Evolutionary conservation across 2,329 filamentous ascomycete species (phyloP).

Genomic region (Elsinoe fawcettii): DNA sequence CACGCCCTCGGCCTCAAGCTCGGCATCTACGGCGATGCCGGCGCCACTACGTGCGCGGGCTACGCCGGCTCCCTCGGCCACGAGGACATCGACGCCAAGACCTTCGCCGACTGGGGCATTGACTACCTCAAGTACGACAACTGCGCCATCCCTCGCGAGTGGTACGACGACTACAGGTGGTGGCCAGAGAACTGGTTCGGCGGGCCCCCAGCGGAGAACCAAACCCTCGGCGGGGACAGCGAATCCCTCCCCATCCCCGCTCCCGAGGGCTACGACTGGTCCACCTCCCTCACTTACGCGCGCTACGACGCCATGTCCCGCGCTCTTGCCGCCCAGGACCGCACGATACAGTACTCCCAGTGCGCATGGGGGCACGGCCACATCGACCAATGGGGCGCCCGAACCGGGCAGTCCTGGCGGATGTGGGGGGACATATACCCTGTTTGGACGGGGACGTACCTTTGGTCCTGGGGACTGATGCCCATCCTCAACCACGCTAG

Average conservation of each 20-base stretch:
- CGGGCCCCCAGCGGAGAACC: neutral
- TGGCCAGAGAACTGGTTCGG: neutral
- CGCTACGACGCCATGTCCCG: conserved; percentile 18
- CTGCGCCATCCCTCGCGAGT: conserved; percentile 31
- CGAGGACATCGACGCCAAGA: conserved; percentile 51
- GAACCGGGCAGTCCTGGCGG: conserved; percentile 31
- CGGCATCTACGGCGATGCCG: conserved; percentile 59
- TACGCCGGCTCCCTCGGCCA: conserved; percentile 46
- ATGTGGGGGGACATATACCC: conserved; percentile 24
- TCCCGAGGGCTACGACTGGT: conserved; percentile 20
- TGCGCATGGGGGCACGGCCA: conserved; percentile 34
- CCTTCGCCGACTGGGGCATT: conserved; percentile 52
- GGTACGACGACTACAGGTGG: neutral
- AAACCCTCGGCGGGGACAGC: neutral
- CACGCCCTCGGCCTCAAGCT: conserved; percentile 48
- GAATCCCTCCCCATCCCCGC: neutral
- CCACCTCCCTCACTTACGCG: conserved; percentile 18
- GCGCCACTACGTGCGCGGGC: too few species aligned
- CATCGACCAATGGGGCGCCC: conserved; percentile 30
- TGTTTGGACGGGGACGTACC: conserved; percentile 18
- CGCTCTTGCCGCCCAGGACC: neutral
- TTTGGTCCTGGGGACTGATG: conserved; percentile 16
- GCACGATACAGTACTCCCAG: conserved; percentile 29
- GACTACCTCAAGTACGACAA: conserved; percentile 56
- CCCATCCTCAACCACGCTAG: conserved; percentile 34